phyloP scores from a whole-genome alignment of 495 filamentous ascomycete species.

The Neurospora discreta region DNA sequence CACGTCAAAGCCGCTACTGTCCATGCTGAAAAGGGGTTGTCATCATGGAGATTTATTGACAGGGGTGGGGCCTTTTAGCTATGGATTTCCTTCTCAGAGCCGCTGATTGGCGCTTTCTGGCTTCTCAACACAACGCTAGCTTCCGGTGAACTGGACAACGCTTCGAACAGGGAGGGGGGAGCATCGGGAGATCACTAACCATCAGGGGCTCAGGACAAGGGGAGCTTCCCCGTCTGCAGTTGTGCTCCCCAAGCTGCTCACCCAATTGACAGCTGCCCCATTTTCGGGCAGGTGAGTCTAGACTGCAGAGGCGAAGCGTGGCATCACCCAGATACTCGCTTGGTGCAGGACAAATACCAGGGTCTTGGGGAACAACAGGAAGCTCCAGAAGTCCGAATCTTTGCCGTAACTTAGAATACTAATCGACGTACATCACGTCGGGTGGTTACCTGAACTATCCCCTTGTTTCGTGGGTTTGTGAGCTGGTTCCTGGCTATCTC shows the following conservation, averaged over 20 bases:
- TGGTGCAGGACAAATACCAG: background rate
- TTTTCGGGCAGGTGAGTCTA: background rate
- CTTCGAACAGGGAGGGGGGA: background rate
- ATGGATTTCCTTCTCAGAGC: background rate
- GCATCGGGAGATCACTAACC: background rate
- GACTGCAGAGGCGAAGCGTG: background rate
- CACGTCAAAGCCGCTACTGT: background rate
- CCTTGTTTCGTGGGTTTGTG: background rate
- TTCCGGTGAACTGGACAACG: background rate
- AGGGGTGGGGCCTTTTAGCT: background rate
- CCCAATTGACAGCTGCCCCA: background rate
- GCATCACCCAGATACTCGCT: background rate
- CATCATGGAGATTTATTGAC: background rate
- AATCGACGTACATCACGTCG: background rate
- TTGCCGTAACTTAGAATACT: background rate
- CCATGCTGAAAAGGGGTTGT: background rate
- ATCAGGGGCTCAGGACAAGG: background rate
- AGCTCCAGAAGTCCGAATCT: background rate
- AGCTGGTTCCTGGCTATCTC: background rate
- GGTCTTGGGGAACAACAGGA: background rate
- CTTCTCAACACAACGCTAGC: background rate
- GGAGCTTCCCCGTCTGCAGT: background rate
- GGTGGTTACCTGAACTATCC: background rate
- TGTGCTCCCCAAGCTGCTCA: background rate
- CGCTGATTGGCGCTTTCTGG: background rate